Conservation (phyloP, 441 rosid species). For the Populus hybrid region DNA sequence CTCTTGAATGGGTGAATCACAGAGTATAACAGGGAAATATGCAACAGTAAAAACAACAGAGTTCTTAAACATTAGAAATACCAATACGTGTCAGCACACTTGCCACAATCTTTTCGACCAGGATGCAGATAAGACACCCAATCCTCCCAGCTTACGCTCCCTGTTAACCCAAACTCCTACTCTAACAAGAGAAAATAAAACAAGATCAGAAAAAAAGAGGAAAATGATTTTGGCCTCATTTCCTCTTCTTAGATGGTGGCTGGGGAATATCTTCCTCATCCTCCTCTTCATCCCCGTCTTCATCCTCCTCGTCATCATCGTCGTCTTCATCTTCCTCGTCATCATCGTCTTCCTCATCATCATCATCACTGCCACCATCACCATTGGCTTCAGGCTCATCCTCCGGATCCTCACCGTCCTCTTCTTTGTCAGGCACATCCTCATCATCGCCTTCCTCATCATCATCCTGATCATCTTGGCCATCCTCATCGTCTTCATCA, state of each 20-base stretch:
- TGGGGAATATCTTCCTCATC: constrained; percentile 47
- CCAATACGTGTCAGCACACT: constrained; percentile 14
- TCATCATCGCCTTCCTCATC: constrained; percentile 36
- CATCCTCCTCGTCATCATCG: constrained; percentile 23
- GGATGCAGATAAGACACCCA: constrained; percentile 18
- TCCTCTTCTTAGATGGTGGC: constrained; percentile 56
- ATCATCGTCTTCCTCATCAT: not conserved
- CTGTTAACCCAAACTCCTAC: constrained; percentile 13
- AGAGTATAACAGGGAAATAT: not conserved
- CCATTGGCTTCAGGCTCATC: constrained; percentile 46
- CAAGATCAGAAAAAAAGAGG: not conserved
- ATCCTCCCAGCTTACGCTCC: constrained; percentile 25
- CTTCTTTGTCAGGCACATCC: constrained; percentile 35
- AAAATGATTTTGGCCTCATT: constrained; percentile 31
- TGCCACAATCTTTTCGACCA: constrained; percentile 13
- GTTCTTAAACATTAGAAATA: constrained; percentile 2
- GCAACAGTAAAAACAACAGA: not conserved
- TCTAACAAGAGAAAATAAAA: constrained; percentile 22
- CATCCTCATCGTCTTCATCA: constrained; percentile 26
- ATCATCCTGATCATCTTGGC: constrained; percentile 26
- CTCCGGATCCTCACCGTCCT: constrained; percentile 41
- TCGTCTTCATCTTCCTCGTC: constrained; percentile 27
- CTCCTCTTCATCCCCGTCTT: constrained; percentile 38
- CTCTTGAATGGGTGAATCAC: not conserved
- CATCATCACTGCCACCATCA: constrained; percentile 31